These are phyloP conservation scores for Magnaporthiopsis incrustans DNA, from an alignment of 2,329 filamentous ascomycete genomes.

Conservation along the genomic window DNA sequence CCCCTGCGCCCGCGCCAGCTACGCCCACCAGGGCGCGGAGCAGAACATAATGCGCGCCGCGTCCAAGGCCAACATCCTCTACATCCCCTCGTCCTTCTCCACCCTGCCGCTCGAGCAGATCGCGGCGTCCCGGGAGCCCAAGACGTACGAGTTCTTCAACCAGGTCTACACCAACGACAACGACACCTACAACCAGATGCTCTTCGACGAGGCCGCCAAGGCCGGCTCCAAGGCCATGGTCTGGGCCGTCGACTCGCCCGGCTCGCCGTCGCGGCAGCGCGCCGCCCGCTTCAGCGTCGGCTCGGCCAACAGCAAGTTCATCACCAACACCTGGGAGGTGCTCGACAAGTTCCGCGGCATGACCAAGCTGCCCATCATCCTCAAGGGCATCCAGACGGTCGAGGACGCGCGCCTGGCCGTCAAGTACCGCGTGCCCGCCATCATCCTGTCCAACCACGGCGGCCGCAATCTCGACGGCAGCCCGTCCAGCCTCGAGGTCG, in stretches of 20 bases:
- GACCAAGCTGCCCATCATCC: slow-evolving; percentile 26
- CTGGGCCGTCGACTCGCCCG: slow-evolving; percentile 32
- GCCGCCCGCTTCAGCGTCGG: slow-evolving; percentile 30
- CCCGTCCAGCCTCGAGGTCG: slow-evolving; percentile 31
- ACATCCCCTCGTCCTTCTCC: slow-evolving; percentile 33
- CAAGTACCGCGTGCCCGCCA: slow-evolving; percentile 33
- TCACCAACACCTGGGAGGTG: slow-evolving; percentile 23
- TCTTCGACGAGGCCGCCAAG: slow-evolving; percentile 23
- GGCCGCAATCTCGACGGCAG: slow-evolving; percentile 41
- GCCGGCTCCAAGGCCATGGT: slow-evolving; percentile 28
- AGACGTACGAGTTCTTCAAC: slow-evolving; percentile 28
- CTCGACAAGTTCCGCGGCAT: slow-evolving; percentile 26
- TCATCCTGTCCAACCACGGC: slow-evolving; percentile 43
- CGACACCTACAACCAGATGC: slow-evolving; percentile 23
- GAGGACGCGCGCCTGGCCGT: slow-evolving; percentile 28
- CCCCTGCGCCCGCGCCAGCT: slow-evolving; percentile 36
- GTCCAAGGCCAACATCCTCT: slow-evolving; percentile 38
- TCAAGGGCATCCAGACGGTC: slow-evolving; percentile 25
- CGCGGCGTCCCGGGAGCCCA: slow-evolving; percentile 23
- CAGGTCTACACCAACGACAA: slow-evolving; percentile 26
- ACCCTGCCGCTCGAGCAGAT: slow-evolving; percentile 28
- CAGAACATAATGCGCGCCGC: slow-evolving; percentile 41
- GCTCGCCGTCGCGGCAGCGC: slow-evolving; percentile 30
- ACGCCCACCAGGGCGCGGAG: slow-evolving; percentile 38
- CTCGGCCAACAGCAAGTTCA: slow-evolving; percentile 19